Base-by-base conservation (phyloP, 148 eudicot species). In the Fallopia convolvulus region DNA sequence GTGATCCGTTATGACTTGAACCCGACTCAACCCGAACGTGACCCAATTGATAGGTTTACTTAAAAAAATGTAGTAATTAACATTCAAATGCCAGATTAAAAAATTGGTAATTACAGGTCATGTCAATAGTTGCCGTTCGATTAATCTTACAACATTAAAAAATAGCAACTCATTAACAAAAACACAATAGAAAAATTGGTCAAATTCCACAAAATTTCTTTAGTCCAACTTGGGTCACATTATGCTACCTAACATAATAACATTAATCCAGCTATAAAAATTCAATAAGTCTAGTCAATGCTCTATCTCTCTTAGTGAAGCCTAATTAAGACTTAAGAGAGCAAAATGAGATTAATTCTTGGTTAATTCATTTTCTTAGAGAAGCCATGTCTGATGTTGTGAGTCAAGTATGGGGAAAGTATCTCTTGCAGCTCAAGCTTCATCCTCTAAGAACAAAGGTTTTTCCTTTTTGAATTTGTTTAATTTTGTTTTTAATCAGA, bases 401-500 rank as follows among this genome's bases (percentile, higher is more conserved):
- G n/a, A 75, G 50, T 61, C 76, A 81, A 65, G 84, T 60, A 74
- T 88, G 91, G 91, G 80, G 80, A 68, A 88, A 86, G 68, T 88
- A 88, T 66, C 79, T 88, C 71, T 70, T 80, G 41, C 85, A 86
- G 74, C 86, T 88, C 26, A 84, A 88, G 80, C 12, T 60, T 36
- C 78, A 88, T 71, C 91, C 91, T 74, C 89, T 88, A 76, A 86
- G 89, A 83, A 86, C 91, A 61, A 88, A 88, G 89, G 91, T 88
- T 10, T 41, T 18, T 41, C 4, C 4, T 15, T 9, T 21, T 26
- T 36, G 7, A 4, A 2, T 41, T 71, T 18, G 36, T 23, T 26
- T 26, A 26, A 26, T 26, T 72, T 40, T 72, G 70, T 8, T 44
- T n/a, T 5, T 72, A 46, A 72, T 72, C 30, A 15, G 39, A 12